Percentiles rank a stretch among this genome's conserved stretches.
Conservation (phyloP, 2,329 filamentous ascomycete species). For the Hypocrella siamensis region DNA sequence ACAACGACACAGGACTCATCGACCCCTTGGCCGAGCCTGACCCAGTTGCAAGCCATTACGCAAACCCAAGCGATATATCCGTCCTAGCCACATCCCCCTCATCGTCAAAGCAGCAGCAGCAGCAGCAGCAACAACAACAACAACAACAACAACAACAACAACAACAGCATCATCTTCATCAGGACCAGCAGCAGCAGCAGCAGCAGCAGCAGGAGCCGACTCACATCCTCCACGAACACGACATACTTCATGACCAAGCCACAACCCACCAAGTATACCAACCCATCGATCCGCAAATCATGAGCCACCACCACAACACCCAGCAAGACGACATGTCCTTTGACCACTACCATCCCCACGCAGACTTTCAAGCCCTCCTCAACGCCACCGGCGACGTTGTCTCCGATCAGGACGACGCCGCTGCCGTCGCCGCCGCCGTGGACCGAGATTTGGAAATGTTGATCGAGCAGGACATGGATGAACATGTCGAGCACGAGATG, state of each 20-base stretch:
- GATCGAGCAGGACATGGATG: constrained; percentile 29
- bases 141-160: constrained; percentile 10
- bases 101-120: neutral
- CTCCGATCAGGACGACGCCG: constrained; percentile 9
- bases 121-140: neutral
- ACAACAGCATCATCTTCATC: constrained; percentile 2
- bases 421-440: constrained; percentile 19
- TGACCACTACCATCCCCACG: constrained; percentile 24
- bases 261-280: constrained; percentile 22
- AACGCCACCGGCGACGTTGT: constrained; percentile 27
- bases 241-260: constrained; percentile 16
- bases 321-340: constrained; percentile 18
- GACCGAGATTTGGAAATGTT: constrained; percentile 37
- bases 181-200: constrained; percentile 6
- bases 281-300: constrained; percentile 45
- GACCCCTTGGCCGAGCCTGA: constrained; percentile 11
- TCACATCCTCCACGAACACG: constrained; percentile 15
- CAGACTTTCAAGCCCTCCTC: constrained; percentile 38
- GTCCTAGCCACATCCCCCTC: constrained; percentile 16
- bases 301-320: constrained; percentile 20
- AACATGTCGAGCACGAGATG: constrained; percentile 16
- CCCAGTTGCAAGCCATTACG: constrained; percentile 21
- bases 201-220: constrained; percentile 5
- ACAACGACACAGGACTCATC: constrained; percentile 13
- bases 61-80: constrained; percentile 32